Evolutionary conservation across 2,329 filamentous ascomycete genomes (phyloP).

Genomic region (Colletotrichum lindemuthianum): DNA sequence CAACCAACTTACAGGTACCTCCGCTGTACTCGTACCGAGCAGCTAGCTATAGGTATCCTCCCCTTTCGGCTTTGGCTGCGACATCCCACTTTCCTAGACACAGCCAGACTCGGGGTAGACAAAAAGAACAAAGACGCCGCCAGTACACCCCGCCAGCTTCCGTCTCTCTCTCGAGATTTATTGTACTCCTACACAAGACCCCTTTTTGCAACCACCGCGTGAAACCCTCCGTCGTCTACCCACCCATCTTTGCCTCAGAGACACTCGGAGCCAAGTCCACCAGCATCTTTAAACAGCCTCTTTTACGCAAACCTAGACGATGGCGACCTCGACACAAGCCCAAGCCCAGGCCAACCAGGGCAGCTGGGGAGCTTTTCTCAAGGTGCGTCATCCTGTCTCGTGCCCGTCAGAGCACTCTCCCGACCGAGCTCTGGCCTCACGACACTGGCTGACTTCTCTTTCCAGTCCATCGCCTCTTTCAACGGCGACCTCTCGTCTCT

Average conservation of each 20-base stretch:
- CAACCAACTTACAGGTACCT: too few relatives aligned
- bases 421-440: background rate
- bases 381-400: conserved; percentile 10
- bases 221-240: too few relatives aligned
- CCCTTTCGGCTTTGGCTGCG: background rate
- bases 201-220: background rate
- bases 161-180: background rate
- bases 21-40: too few relatives aligned
- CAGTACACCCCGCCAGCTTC: conserved; percentile 9
- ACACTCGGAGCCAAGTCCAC: too few relatives aligned
- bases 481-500: conserved; percentile 84
- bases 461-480: conserved; percentile 79
- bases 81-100: conserved; percentile 20
- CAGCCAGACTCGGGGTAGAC: background rate
- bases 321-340: conserved; percentile 28
- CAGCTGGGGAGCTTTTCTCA: conserved; percentile 33
- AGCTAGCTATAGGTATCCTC: too few relatives aligned
- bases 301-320: background rate
- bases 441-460: background rate
- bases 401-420: too few relatives aligned
- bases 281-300: too few relatives aligned
- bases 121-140: background rate
- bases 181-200: background rate
- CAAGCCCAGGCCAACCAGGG: conserved; percentile 23
- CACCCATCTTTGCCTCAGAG: too few relatives aligned